Percentiles rank a stretch among this genome's conserved stretches.
Conservation (phyloP, 208 protist genomes). For the Naegleria gruberi region DNA sequence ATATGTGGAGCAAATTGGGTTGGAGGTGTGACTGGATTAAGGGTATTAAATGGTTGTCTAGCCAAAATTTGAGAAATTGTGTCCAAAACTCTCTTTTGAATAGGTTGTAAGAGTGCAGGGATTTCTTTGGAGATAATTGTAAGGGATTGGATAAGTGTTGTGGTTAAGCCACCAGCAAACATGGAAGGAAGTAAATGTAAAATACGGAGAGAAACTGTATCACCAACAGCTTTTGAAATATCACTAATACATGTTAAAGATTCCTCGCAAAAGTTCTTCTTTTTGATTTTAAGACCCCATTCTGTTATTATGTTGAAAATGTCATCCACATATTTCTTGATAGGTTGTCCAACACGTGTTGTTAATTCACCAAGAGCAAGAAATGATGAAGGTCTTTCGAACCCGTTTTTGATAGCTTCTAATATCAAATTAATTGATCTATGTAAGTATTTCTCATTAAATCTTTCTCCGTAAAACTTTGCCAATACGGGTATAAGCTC, state of each 20-base stretch:
- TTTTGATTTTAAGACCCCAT: not conserved
- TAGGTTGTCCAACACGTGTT: not conserved
- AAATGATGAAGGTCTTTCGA: not conserved
- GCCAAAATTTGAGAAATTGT: not conserved
- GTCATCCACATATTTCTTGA: not conserved
- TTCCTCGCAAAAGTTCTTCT: not conserved
- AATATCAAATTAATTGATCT: not conserved
- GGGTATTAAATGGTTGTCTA: not conserved
- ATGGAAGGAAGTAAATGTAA: conserved; percentile 3
- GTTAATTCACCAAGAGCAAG: not conserved
- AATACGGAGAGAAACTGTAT: not conserved
- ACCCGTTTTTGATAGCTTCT: not conserved
- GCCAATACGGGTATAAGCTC: not conserved
- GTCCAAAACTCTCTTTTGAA: not conserved
- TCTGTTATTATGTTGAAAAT: not conserved
- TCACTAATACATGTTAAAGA: not conserved
- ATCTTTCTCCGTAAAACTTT: not conserved
- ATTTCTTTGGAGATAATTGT: not conserved
- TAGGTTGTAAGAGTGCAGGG: not conserved
- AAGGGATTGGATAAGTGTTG: not conserved
- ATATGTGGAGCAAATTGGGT: not conserved
- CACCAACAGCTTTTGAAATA: conserved; percentile 2
- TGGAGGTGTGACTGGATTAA: not conserved
- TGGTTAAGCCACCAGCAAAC: not conserved
- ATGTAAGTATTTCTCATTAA: conserved; percentile 6